Evolutionary conservation across 371 early-diverging fungal genomes (phyloP), one percentile per base, ranked within the genome.

Genomic region (Lichtheimia ramosa): DNA sequence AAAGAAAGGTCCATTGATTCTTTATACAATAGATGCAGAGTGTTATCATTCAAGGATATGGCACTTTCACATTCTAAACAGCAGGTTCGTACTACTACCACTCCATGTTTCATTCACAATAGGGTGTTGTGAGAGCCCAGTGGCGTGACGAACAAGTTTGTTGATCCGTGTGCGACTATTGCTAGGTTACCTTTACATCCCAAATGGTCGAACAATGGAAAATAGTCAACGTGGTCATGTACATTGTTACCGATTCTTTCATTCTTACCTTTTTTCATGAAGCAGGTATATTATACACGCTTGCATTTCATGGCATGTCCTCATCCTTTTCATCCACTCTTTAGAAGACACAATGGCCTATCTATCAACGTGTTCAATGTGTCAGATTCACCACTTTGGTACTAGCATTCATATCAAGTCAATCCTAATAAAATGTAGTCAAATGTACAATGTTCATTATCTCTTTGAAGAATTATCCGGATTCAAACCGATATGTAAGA

Each of bases 181-280:
- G n/a, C 14, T 12, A 25, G n/a, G 51, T 23, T 51, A 51, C 14
- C 25, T 18, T 20, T 25, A 4, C 4, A 3, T 52, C 28, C n/a
- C 25, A 46, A 20, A 21, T 46, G 28, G 41, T 58, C 62, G 61
- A 68, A 34, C 72, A 73, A 10, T 86, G 77, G 68, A 68, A 72
- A 58, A 71, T 86, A 15, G 62, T 86, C 23, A 76, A 86, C 56
- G 62, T 84, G 2, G 83, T 82, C 20, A 74, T 84, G 68, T 81
- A 84, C 42, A 75, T 81, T 54, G 82, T 78, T 40, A 79, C 82
- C 24, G 70, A 86, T 50, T 67, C 79, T 16, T 68, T 81, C 16
- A 72, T 84, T 7, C 71, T 86, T 4, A 77, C 77, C 2, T 84
- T 82, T 58, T 86, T 83, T 61, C 84, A 86, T 54, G 71, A 70